These are phyloP conservation scores for Lentinula sp. DNA, from an alignment of 768 basidiomycete genomes.

Conservation along the genomic window DNA sequence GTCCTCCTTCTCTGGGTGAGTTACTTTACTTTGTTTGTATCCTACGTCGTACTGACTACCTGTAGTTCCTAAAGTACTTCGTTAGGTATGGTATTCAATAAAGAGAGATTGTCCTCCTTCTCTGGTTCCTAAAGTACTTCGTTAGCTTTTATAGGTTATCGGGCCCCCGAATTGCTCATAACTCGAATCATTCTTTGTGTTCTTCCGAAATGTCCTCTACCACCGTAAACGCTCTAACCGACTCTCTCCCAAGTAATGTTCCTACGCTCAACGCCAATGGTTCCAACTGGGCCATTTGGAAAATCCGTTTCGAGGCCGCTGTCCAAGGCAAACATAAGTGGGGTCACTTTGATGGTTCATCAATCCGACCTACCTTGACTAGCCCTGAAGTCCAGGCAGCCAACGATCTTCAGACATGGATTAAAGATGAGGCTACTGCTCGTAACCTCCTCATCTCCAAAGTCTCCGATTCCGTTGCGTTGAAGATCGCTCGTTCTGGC, in stretches of 20 bases:
- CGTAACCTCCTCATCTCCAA: conserved; percentile 1
- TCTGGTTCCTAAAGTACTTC: no score
- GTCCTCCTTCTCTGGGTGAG: no score
- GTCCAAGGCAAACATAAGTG: conserved; percentile 22
- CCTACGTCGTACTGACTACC: no score
- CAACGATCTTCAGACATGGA: conserved; percentile 29
- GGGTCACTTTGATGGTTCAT: conserved; percentile 4
- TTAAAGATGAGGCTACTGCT: conserved; percentile 20
- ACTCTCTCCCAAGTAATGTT: neutral
- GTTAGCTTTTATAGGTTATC: no score
- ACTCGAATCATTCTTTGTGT: no score
- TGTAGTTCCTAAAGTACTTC: no score
- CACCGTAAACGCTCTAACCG: no score
- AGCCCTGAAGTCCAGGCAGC: conserved; percentile 22
- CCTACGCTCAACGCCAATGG: conserved; percentile 29
- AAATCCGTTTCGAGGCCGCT: conserved; percentile 45
- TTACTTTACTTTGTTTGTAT: no score
- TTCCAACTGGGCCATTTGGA: conserved; percentile 42
- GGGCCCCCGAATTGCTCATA: no score
- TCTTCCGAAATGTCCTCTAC: no score
- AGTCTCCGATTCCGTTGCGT: conserved; percentile 8
- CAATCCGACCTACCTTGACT: conserved; percentile 1
- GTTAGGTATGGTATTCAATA: no score
- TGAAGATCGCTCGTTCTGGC: neutral
- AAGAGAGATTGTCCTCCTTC: no score